Evolutionary conservation across 1,284 basidiomycete genomes (phyloP).

Genomic region (Melampsora americana): DNA sequence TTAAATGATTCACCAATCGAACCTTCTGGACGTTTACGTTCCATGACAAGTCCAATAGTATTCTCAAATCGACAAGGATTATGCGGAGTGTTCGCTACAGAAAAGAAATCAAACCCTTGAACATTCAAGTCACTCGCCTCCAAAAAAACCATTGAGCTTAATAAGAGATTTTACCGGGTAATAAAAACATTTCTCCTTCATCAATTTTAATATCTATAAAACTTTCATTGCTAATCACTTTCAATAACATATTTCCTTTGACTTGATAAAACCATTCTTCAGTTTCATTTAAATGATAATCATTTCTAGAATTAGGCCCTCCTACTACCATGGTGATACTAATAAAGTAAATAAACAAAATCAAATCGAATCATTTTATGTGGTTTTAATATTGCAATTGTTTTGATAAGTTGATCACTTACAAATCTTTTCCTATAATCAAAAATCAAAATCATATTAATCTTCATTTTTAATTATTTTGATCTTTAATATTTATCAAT

Average conservation of each 20-base stretch:
- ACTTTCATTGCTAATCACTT: slow-evolving; percentile 78
- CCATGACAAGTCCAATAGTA: slow-evolving; percentile 91
- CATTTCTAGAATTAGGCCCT: slow-evolving; percentile 83
- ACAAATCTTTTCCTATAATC: slow-evolving; percentile 61
- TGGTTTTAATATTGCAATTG: too few relatives aligned
- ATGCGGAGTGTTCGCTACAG: slow-evolving; percentile 83
- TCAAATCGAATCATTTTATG: too few relatives aligned
- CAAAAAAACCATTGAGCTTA: too few relatives aligned
- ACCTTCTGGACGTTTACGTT: slow-evolving; percentile 72
- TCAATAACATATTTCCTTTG: slow-evolving; percentile 78
- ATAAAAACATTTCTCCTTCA: slow-evolving; percentile 93
- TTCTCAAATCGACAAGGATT: slow-evolving; percentile 85
- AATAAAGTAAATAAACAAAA: background rate
- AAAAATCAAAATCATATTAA: background rate
- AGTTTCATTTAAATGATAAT: slow-evolving; percentile 90
- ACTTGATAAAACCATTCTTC: slow-evolving; percentile 98
- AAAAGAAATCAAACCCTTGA: slow-evolving; percentile 13
- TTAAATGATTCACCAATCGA: slow-evolving; percentile 45
- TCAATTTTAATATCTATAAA: slow-evolving; percentile 84
- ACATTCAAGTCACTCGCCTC: background rate
- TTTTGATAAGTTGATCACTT: background rate
- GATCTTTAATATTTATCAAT: background rate
- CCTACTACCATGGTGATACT: slow-evolving; percentile 81
- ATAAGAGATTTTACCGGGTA: slow-evolving; percentile 76
- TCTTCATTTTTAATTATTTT: background rate